Evolutionary conservation across 2,329 filamentous ascomycete species (phyloP).

Genomic region (Triangularia verruculosa): DNA sequence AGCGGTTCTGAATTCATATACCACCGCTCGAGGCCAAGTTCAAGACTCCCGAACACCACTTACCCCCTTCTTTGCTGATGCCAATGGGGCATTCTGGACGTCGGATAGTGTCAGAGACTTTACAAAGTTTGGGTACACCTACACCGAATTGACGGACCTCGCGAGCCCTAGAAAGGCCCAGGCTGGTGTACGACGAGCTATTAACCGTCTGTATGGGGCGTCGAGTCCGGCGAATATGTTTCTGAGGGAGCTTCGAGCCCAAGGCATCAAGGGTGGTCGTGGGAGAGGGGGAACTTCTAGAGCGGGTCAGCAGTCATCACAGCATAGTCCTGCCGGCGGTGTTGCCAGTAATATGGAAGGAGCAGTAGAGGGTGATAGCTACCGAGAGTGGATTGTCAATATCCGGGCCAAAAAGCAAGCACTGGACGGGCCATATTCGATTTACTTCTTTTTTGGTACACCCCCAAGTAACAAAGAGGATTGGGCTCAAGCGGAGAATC

Average conservation of each 20-base stretch:
- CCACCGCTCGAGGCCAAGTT: slow-evolving; percentile 50
- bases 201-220: slow-evolving; percentile 62
- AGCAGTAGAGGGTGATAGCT: slow-evolving; percentile 33
- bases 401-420: slow-evolving; percentile 60
- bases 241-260: slow-evolving; percentile 19
- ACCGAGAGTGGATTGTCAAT: slow-evolving; percentile 67
- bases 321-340: neutral
- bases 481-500: slow-evolving; percentile 54
- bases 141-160: slow-evolving; percentile 55
- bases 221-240: slow-evolving; percentile 39
- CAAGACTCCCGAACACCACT: slow-evolving; percentile 57
- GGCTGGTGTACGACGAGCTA: slow-evolving; percentile 44
- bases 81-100: slow-evolving; percentile 63
- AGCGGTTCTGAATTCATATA: slow-evolving; percentile 59
- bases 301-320: neutral
- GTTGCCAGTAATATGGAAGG: neutral
- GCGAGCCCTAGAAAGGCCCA: slow-evolving; percentile 29
- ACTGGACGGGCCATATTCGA: slow-evolving; percentile 57
- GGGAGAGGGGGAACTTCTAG: neutral
- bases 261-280: neutral
- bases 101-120: slow-evolving; percentile 60
- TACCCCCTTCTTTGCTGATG: slow-evolving; percentile 63
- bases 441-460: slow-evolving; percentile 67
- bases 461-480: slow-evolving; percentile 41
- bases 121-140: slow-evolving; percentile 68